Evolutionary conservation across 345 rosid species (phyloP).

Genomic region (Brassica napus): DNA sequence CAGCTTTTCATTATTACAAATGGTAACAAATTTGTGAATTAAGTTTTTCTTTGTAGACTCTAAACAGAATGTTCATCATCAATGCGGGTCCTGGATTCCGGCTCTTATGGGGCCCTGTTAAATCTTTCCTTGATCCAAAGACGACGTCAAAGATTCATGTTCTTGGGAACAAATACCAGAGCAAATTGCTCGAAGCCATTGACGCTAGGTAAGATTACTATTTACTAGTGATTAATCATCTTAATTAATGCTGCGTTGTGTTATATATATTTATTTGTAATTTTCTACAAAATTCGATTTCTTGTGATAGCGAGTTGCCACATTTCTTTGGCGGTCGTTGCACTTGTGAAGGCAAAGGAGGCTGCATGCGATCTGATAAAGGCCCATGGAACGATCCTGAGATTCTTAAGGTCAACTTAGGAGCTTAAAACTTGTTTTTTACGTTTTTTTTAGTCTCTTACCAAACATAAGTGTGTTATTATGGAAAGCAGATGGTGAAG

Average conservation of each 20-base stretch:
- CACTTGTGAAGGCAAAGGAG: slow-evolving; percentile 83
- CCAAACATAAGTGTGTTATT: not conserved
- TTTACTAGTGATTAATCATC: not conserved
- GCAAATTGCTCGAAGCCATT: slow-evolving; percentile 85
- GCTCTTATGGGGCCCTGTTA: slow-evolving; percentile 82
- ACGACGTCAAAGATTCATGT: slow-evolving; percentile 91
- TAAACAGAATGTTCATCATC: slow-evolving; percentile 92
- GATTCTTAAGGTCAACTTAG: slow-evolving; percentile 60
- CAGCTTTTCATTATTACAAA: not conserved
- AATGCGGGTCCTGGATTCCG: slow-evolving; percentile 94
- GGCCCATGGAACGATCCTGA: slow-evolving; percentile 98
- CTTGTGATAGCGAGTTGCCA: slow-evolving; percentile 78
- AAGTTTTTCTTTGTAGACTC: slow-evolving; percentile 48
- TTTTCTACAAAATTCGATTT: slow-evolving; percentile 6
- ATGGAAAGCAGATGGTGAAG: slow-evolving; percentile 52
- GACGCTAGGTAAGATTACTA: slow-evolving; percentile 59
- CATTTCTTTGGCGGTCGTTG: slow-evolving; percentile 89
- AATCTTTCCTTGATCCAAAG: slow-evolving; percentile 82
- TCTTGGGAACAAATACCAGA: slow-evolving; percentile 87
- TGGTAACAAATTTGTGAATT: not conserved
- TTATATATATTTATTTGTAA: not conserved
- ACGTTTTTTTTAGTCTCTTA: not conserved
- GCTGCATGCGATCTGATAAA: slow-evolving; percentile 94
- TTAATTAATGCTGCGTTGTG: not conserved
- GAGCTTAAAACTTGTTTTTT: not conserved